Percentiles rank a stretch among this genome's conserved stretches.
Conservation (phyloP, 306 rosid species). For the Quercus bicolor region DNA sequence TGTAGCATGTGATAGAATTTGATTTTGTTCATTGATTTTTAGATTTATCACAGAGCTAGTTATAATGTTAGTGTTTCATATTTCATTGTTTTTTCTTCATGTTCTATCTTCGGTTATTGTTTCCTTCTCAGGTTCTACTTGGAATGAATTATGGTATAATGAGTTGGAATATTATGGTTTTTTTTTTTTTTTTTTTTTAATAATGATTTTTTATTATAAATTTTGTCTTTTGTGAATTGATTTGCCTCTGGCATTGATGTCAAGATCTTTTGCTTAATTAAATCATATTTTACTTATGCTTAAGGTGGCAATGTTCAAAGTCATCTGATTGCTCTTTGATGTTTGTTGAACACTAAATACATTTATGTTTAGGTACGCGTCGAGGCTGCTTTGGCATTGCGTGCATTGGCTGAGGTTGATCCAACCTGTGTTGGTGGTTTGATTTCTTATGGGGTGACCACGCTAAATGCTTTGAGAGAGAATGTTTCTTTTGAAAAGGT, state of each 20-base stretch:
- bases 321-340: neutral
- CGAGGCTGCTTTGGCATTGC: constrained; percentile 90
- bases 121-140: neutral
- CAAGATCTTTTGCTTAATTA: neutral
- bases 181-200: neutral
- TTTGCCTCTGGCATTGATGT: neutral
- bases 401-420: constrained; percentile 90
- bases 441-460: constrained; percentile 86
- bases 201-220: no score
- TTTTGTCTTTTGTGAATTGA: neutral
- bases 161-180: neutral
- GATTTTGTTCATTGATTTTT: neutral
- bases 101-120: neutral
- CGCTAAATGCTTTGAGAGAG: constrained; percentile 85
- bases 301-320: neutral
- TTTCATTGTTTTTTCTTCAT: neutral
- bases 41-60: neutral
- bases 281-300: neutral
- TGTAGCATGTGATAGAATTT: neutral
- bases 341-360: constrained; percentile 4
- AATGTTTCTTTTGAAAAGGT: constrained; percentile 92
- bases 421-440: constrained; percentile 97
- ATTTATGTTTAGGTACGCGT: constrained; percentile 69
- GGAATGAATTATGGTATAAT: neutral
- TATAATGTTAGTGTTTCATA: neutral